Conservation (phyloP, 1,139 yeast species). For the Hyphopichia buzzinii region DNA sequence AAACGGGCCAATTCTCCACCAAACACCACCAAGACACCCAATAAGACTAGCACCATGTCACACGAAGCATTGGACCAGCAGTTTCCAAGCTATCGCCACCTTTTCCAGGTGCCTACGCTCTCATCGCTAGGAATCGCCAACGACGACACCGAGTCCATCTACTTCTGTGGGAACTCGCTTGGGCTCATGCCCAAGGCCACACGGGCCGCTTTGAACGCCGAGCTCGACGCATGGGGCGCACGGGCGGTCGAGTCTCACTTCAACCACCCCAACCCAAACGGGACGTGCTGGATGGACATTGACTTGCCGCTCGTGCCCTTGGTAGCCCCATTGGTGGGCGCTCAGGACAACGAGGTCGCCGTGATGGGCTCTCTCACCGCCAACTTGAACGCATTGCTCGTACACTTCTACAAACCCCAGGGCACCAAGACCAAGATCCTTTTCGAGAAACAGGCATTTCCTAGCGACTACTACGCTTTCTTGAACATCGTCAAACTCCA, state of each 20-base stretch:
- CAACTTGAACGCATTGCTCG: conserved; percentile 71
- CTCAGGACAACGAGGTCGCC: conserved; percentile 70
- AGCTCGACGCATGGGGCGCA: conserved; percentile 76
- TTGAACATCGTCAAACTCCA: conserved; percentile 67
- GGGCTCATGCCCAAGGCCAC: conserved; percentile 82
- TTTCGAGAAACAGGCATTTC: conserved; percentile 85
- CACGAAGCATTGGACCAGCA: conserved; percentile 27
- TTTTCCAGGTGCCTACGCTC: conserved; percentile 61
- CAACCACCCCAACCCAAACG: conserved; percentile 52
- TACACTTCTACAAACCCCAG: conserved; percentile 71
- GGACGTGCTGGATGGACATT: conserved; percentile 75
- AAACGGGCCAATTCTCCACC: too few species aligned
- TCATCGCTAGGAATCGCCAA: conserved; percentile 45
- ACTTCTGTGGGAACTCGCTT: conserved; percentile 87
- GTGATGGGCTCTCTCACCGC: conserved; percentile 84
- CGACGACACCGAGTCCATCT: conserved; percentile 37
- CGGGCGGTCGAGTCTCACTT: conserved; percentile 87
- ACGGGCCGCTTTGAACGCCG: conserved; percentile 55
- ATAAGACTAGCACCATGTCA: too few species aligned
- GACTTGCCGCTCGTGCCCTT: conserved; percentile 73
- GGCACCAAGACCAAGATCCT: conserved; percentile 64
- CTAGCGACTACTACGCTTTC: conserved; percentile 88
- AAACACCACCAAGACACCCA: too few species aligned
- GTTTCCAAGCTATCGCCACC: conserved; percentile 36
- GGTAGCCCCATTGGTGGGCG: conserved; percentile 76